Evolutionary conservation across 768 basidiomycete genomes (phyloP).

Genomic region (Suillus cothurnatus): DNA sequence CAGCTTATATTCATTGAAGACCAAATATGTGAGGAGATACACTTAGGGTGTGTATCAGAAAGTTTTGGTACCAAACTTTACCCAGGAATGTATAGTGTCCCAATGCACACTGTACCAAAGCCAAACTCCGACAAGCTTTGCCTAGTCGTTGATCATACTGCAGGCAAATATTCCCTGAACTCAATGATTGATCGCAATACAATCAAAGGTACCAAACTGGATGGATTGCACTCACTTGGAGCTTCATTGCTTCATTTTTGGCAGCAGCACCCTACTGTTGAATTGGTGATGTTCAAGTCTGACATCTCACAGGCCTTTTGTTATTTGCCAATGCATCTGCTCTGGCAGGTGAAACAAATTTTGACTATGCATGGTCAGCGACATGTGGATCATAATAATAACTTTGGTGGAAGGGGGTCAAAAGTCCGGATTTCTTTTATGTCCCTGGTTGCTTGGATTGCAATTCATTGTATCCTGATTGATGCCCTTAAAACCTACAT

Average conservation of each 20-base stretch:
- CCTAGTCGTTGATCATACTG: constrained; percentile 33
- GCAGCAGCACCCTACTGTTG: not conserved
- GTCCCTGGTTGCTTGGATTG: too few relatives aligned
- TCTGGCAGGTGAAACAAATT: constrained; percentile 12
- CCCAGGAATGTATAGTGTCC: constrained; percentile 46
- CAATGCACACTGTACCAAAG: constrained; percentile 43
- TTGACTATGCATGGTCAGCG: not conserved
- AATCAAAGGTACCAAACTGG: not conserved
- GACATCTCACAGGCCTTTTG: constrained; percentile 40
- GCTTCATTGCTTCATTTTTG: constrained; percentile 1
- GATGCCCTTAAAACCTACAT: too few relatives aligned
- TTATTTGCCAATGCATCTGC: constrained; percentile 35
- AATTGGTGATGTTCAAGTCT: constrained; percentile 34
- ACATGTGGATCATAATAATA: too few relatives aligned
- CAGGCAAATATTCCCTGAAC: constrained; percentile 37
- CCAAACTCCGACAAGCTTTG: constrained; percentile 39
- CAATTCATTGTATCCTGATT: too few relatives aligned
- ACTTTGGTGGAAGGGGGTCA: too few relatives aligned
- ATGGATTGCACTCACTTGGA: not conserved
- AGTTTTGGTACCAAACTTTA: constrained; percentile 27
- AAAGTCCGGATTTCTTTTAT: too few relatives aligned
- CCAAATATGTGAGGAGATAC: constrained; percentile 17
- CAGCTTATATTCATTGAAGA: constrained; percentile 26
- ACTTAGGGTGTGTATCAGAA: constrained; percentile 18
- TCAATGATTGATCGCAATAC: constrained; percentile 28